These are phyloP conservation scores for Suillus cothurnatus DNA, from an alignment of 768 basidiomycete genomes.

Conservation along the genomic window DNA sequence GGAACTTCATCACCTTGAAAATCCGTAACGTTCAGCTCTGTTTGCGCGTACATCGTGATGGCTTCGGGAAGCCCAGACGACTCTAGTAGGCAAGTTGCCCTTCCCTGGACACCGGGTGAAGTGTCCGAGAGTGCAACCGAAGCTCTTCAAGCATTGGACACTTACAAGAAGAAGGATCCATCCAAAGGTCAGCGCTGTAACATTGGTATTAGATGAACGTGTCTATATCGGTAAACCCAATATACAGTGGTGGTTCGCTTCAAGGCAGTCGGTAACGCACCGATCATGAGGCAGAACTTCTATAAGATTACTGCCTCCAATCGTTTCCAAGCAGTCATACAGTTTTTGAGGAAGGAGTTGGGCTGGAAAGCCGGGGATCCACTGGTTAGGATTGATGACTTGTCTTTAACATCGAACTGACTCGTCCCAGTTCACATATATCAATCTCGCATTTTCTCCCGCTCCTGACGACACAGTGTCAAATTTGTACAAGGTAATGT, in stretches of 20 bases:
- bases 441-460: conserved; percentile 77
- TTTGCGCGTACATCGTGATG: conserved; percentile 20
- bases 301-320: conserved; percentile 97
- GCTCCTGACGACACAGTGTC: conserved; percentile 77
- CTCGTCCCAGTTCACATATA: conserved; percentile 64
- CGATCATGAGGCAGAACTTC: conserved; percentile 98
- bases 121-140: conserved; percentile 39
- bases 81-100: conserved; percentile 30
- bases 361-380: conserved; percentile 87
- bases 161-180: conserved; percentile 85
- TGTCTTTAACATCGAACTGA: conserved; percentile 50
- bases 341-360: conserved; percentile 87
- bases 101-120: conserved; percentile 37
- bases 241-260: conserved; percentile 89
- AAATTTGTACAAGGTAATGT: conserved; percentile 62
- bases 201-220: background rate
- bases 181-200: conserved; percentile 58
- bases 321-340: conserved; percentile 92
- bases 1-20: background rate
- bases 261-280: conserved; percentile 96
- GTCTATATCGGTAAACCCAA: background rate
- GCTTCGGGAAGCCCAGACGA: conserved; percentile 37
- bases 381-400: conserved; percentile 54
- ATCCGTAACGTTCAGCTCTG: background rate
- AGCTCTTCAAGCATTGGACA: conserved; percentile 73